phyloP scores from a whole-genome alignment of 1,139 yeast species.

The Sugiyamaella neomexicana region DNA sequence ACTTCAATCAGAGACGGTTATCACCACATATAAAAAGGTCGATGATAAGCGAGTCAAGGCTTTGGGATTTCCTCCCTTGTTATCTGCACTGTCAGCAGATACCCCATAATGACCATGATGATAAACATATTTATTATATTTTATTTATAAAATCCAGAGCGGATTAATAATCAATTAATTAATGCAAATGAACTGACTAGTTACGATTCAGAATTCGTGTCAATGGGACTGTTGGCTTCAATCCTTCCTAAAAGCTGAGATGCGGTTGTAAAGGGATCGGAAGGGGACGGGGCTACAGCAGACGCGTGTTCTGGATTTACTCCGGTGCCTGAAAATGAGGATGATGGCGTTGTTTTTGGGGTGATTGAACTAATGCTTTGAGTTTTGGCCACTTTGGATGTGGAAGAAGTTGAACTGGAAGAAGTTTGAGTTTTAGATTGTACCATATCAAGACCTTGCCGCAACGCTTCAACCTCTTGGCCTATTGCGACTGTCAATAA shows the following conservation, averaged over 20 bases:
- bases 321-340: conserved; percentile 2
- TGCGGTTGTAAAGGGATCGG: background rate
- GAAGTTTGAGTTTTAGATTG: no score
- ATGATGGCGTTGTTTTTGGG: conserved; percentile 1
- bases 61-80: conserved; percentile 38
- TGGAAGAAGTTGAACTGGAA: background rate
- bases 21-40: conserved; percentile 11
- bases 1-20: background rate
- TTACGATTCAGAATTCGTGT: background rate
- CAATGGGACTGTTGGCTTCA: background rate
- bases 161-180: conserved; percentile 13
- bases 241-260: background rate
- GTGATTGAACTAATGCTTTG: background rate
- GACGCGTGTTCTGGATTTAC: conserved; percentile 5
- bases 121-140: conserved; percentile 16
- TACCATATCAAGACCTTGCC: conserved; percentile 30
- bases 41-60: conserved; percentile 32
- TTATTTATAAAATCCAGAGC: conserved; percentile 14
- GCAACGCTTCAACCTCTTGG: conserved; percentile 36
- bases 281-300: background rate
- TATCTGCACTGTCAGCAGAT: conserved; percentile 27
- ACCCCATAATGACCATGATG: conserved; percentile 15
- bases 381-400: background rate
- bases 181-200: no score
- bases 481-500: conserved; percentile 35